Evolutionary conservation across 495 filamentous ascomycete genomes (phyloP).

Genomic region (Trichoderma asperelloides): DNA sequence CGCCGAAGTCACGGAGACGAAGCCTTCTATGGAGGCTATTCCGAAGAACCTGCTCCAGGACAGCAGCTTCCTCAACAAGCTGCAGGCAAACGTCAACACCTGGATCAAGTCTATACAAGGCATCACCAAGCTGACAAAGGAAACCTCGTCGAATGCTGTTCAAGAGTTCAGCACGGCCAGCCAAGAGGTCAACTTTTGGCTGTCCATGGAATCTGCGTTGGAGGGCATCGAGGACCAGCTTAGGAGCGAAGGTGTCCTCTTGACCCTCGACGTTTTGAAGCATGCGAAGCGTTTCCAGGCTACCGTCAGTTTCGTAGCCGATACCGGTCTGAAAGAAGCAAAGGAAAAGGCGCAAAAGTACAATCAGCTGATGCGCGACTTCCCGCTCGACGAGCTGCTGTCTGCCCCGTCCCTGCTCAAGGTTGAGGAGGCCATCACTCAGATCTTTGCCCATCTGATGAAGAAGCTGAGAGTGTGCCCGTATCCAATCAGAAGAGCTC

Average conservation of each 20-base stretch:
- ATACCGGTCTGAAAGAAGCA: slow-evolving; percentile 91
- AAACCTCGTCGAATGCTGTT: slow-evolving; percentile 47
- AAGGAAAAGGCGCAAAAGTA: slow-evolving; percentile 95
- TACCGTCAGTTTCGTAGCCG: slow-evolving; percentile 88
- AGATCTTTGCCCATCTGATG: slow-evolving; percentile 89
- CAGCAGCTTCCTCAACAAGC: slow-evolving; percentile 83
- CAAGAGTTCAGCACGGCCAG: slow-evolving; percentile 51
- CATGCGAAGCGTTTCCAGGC: slow-evolving; percentile 95
- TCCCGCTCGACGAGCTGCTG: slow-evolving; percentile 87
- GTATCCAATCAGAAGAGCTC: slow-evolving; percentile 83
- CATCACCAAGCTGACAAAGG: slow-evolving; percentile 89
- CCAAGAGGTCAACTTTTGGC: slow-evolving; percentile 98
- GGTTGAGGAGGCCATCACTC: slow-evolving; percentile 76
- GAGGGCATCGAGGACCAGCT: slow-evolving; percentile 86
- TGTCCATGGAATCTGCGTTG: slow-evolving; percentile 85
- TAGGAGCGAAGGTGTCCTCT: slow-evolving; percentile 73
- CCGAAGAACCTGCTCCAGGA: slow-evolving; percentile 63
- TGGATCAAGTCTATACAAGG: slow-evolving; percentile 98
- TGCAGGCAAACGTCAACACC: slow-evolving; percentile 85
- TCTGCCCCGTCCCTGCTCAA: slow-evolving; percentile 85
- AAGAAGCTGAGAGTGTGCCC: slow-evolving; percentile 92
- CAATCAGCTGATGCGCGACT: slow-evolving; percentile 96
- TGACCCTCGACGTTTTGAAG: slow-evolving; percentile 89
- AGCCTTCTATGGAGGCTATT: slow-evolving; percentile 67
- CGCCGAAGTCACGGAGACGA: slow-evolving; percentile 53